Evolutionary conservation across 1,284 basidiomycete species (phyloP).

Genomic region (Tylopilus orsonianus): DNA sequence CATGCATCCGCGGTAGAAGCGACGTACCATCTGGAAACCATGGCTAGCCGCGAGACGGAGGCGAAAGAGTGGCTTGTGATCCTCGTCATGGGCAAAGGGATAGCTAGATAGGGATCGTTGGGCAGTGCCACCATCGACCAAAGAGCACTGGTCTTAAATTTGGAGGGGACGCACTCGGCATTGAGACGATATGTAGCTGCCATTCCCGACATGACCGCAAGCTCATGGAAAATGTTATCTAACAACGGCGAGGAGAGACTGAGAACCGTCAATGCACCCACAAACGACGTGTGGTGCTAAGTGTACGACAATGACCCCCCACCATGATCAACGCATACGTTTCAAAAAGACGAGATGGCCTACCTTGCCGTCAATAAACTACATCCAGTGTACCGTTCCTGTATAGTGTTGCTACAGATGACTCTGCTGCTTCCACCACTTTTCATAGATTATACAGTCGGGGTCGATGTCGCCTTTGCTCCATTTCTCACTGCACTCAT

Average conservation of each 20-base stretch:
- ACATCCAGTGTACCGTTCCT: constrained; percentile 1
- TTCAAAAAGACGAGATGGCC: background rate
- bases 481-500: background rate
- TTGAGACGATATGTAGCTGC: constrained; percentile 4
- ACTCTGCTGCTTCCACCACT: constrained; percentile 9
- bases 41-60: too few species aligned
- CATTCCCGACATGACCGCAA: constrained; percentile 1
- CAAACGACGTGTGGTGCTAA: background rate
- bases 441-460: constrained; percentile 1
- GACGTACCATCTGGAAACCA: too few species aligned
- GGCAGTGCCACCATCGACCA: too few species aligned
- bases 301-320: too few species aligned
- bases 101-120: too few species aligned
- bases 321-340: too few species aligned
- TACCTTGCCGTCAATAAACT: constrained; percentile 3
- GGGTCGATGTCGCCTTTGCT: background rate
- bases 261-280: constrained; percentile 1
- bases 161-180: background rate
- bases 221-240: too few species aligned
- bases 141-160: too few species aligned
- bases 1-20: too few species aligned
- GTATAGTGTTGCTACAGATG: constrained; percentile 4
- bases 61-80: too few species aligned
- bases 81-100: too few species aligned
- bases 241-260: too few species aligned